Base-by-base conservation (phyloP, 495 filamentous ascomycete species). In the Aspergillus ostianus region DNA sequence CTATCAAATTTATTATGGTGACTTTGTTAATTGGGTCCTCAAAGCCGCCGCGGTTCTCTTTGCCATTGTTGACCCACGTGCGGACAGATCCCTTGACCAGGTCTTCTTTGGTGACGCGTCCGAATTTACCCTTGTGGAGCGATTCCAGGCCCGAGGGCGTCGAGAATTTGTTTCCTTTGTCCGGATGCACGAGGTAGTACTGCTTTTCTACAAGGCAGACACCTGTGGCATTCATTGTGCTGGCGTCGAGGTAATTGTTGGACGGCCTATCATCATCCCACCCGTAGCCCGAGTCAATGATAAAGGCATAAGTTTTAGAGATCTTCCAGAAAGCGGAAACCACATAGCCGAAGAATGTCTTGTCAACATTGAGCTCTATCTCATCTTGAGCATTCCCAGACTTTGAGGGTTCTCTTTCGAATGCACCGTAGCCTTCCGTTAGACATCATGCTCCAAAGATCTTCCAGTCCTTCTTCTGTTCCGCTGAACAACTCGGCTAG, bases 281-380 rank as follows among this genome's bases (percentile, higher is more conserved):
- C 13, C 12, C 50, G 49, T 57, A 47, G 45, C 71, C 72, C 0
- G 73, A 65, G 66, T 74, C 72, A 18, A 73, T 49, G 51, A 76
- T 52, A 48, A 76, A 76, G 23, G 72, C 53, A 51, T 63, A 61
- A 4, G 53, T 50, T 2, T 54, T 48, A 6, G 72, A 64, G 7
- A 20, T 5, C 50, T 56, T 48, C 73, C 72, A 76, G 5, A 70
- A n/a, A 18, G 58, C 51, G 1, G 73, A 70, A 52, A 74, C 74
- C n/a, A 64, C 48, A 56, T 53, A 76, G 32, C 54, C 70, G 60
- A 58, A 74, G 51, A 73, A 67, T 29, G 59, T 27, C 56, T 68
- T 74, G 32, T 15, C 15, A 47, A 65, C 44, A 51, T 45, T 55
- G 49, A 46, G 27, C 23, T 48, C 36, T 10, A 64, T 21, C 8